Conservation (phyloP, 2,329 filamentous ascomycete species). For the Aspergillus awamori region DNA sequence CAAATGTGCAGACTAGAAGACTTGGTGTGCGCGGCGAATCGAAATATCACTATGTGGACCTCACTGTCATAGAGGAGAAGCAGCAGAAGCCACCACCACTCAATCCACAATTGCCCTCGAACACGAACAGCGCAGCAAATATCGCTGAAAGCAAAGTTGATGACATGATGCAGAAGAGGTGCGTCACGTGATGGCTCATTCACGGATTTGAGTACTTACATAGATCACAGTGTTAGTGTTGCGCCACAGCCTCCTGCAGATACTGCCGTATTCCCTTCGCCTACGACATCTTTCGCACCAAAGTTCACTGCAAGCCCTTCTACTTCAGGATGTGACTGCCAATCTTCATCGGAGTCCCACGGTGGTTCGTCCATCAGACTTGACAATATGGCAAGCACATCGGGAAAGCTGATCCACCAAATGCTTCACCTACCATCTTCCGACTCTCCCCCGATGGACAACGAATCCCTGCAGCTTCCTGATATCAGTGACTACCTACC, state of each 20-base stretch:
- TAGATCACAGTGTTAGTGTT: slow-evolving; percentile 30
- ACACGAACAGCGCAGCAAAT: slow-evolving; percentile 21
- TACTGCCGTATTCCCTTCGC: slow-evolving; percentile 45
- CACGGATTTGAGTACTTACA: not conserved
- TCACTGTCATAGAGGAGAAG: slow-evolving; percentile 51
- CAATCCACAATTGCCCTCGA: slow-evolving; percentile 30
- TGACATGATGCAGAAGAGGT: slow-evolving; percentile 37
- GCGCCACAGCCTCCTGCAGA: slow-evolving; percentile 39
- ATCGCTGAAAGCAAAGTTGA: slow-evolving; percentile 27
- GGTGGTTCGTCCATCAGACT: slow-evolving; percentile 38
- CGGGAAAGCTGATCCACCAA: slow-evolving; percentile 43
- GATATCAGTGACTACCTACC: slow-evolving; percentile 81
- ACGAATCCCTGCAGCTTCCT: slow-evolving; percentile 78
- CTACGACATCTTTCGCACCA: slow-evolving; percentile 41
- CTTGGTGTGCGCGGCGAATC: slow-evolving; percentile 94
- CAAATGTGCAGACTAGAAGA: slow-evolving; percentile 87
- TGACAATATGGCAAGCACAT: slow-evolving; percentile 41
- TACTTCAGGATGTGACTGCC: slow-evolving; percentile 33
- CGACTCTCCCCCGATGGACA: slow-evolving; percentile 54
- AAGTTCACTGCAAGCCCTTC: slow-evolving; percentile 30
- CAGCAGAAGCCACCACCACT: slow-evolving; percentile 37
- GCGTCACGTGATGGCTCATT: slow-evolving; percentile 14
- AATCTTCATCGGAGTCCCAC: slow-evolving; percentile 29
- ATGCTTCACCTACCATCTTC: slow-evolving; percentile 43
- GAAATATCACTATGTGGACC: slow-evolving; percentile 85